Evolutionary conservation across 192 early-diverging fungal species (phyloP), one percentile per base, ranked within the genome.

Genomic region (Coemansia sp.): DNA sequence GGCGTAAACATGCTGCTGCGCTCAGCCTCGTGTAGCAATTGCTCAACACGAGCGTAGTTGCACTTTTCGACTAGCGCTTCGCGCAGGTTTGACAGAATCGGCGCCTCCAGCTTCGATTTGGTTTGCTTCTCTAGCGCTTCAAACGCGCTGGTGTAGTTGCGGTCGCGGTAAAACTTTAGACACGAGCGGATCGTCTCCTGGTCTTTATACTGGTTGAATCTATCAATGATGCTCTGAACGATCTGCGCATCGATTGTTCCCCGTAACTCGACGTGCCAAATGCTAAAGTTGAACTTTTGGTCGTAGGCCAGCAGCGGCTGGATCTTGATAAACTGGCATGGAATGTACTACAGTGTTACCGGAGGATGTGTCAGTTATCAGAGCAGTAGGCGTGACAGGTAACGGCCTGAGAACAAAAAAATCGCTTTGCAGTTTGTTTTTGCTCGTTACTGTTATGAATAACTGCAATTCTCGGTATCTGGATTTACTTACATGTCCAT

Each of bases 291-390:
- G 73, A 96, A 97, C 60, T 96, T 95, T 54, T 91, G 84, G 20
- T 91, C 93, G 84, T 91, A 92, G 1, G 96, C 90, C 60, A 91
- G 76, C 42, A 95, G 71, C 26, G 96, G 96, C 18, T 90, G 88
- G 56, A 98, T 95, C 84, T 94, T 95, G 63, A 98, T 88, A 62
- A 91, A 97, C 63, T 88, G 91, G 58, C 91, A 89, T 10, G 96
- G 95, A 50, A 98, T 90, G 23, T 86, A 69, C 85, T 89, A 70
- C 14, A 58, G 14, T 21, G 20, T 25, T 10, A 12, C 50, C 11
- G 17, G 24, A 2, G 10, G 10, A 24, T 3, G 40, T 15, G 40
- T 42, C 40, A 42, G 40, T 42, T 42, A n/a, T 42, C 40, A 15
- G 40, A 42, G 5, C 15, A 42, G 40, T 42, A 42, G 4, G 12